Conservation (phyloP, 306 rosid species). For the Coriaria nepalensis region DNA sequence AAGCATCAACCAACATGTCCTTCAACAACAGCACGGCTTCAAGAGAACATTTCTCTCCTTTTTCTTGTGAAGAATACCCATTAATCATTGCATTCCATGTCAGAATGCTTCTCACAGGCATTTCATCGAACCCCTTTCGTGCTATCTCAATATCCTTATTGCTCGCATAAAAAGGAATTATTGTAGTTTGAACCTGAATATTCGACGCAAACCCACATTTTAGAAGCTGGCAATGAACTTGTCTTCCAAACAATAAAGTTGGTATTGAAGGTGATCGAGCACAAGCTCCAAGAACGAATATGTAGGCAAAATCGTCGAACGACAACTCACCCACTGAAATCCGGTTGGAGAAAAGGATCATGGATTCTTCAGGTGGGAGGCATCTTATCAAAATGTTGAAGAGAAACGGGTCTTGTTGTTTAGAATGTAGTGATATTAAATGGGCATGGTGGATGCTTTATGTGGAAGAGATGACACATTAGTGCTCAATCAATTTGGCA, state of each 20-base stretch:
- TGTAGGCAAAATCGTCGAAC: slow-evolving; percentile 40
- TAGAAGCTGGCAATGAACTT: slow-evolving; percentile 33
- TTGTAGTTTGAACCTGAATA: slow-evolving; percentile 42
- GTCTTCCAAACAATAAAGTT: slow-evolving; percentile 39
- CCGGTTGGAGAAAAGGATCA: slow-evolving; percentile 30
- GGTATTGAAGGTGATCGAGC: slow-evolving; percentile 49
- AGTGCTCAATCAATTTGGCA: slow-evolving; percentile 45
- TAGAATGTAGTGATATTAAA: slow-evolving; percentile 26
- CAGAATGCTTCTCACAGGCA: slow-evolving; percentile 34
- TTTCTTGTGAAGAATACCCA: slow-evolving; percentile 47
- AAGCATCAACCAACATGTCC: slow-evolving; percentile 36
- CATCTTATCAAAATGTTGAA: slow-evolving; percentile 58
- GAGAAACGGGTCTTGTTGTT: slow-evolving; percentile 32
- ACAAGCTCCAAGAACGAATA: slow-evolving; percentile 60
- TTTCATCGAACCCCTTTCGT: slow-evolving; percentile 57
- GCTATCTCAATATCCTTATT: slow-evolving; percentile 44
- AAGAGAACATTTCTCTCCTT: slow-evolving; percentile 16
- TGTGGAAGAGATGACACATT: slow-evolving; percentile 22
- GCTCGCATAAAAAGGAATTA: slow-evolving; percentile 40
- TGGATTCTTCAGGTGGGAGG: slow-evolving; percentile 32
- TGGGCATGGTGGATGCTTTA: slow-evolving; percentile 26
- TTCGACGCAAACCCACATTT: slow-evolving; percentile 40
- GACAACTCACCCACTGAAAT: slow-evolving; percentile 29
- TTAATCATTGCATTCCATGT: slow-evolving; percentile 72
- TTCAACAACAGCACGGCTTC: slow-evolving; percentile 41